Evolutionary conservation across 441 rosid species (phyloP).

Genomic region (Sinapis alba): DNA sequence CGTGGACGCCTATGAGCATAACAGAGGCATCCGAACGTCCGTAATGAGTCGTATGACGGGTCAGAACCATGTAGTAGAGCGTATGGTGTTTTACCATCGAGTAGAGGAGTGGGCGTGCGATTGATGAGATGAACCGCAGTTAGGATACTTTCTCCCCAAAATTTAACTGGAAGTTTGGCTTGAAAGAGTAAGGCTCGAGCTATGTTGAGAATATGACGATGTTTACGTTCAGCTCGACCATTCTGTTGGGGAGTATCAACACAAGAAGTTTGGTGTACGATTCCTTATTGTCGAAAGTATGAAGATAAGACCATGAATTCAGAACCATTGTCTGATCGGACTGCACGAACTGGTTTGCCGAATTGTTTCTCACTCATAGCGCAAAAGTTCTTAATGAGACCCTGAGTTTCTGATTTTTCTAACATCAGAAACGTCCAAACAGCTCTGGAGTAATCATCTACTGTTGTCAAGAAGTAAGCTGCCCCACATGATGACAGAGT

Average conservation of each 20-base stretch:
- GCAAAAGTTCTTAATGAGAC: fast-evolving
- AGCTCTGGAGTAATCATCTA: background rate
- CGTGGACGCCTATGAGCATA: too few relatives aligned
- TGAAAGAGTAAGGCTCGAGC: background rate
- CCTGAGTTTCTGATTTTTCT: background rate
- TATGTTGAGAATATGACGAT: too few relatives aligned
- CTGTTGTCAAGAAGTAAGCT: background rate
- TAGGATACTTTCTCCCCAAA: background rate
- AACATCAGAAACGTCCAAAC: background rate
- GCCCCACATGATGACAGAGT: background rate
- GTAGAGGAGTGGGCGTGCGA: background rate
- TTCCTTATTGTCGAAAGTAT: background rate
- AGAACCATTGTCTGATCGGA: background rate
- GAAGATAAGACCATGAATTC: background rate
- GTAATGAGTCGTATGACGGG: background rate
- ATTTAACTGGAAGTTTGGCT: background rate
- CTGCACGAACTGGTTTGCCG: background rate
- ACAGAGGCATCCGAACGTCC: background rate
- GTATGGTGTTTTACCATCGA: background rate
- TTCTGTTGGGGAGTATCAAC: background rate
- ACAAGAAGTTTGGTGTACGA: background rate
- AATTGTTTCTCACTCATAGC: background rate
- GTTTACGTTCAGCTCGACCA: background rate
- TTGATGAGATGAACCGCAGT: background rate
- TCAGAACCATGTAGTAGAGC: background rate